Base-by-base conservation (phyloP, 2,329 filamentous ascomycete genomes). In the Seiridium unicorne region DNA sequence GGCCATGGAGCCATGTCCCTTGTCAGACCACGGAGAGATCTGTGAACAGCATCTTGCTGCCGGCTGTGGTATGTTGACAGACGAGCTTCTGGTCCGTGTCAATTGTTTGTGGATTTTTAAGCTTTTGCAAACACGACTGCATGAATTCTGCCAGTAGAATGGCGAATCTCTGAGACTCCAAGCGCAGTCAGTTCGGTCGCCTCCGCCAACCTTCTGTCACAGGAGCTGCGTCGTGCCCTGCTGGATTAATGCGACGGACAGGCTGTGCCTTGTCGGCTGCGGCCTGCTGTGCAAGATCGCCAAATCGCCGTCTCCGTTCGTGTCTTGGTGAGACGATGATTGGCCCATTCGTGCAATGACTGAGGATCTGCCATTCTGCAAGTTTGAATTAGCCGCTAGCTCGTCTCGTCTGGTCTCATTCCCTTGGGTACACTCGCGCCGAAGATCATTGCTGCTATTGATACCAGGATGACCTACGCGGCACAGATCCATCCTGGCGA, bases 151-250 rank as follows among this genome's bases (percentile, higher is more conserved):
- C 61, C 55, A 58, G 58, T 49, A 56, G 59, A 65, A 62, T 55
- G 62, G 64, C 65, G 61, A 64, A 56, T 51, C 35, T 61, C 59
- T 65, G 61, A 69, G 64, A 66, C 65, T 58, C 35, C 49, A n/a
- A 61, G 57, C 56, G 53, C 58, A 63, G 59, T 60, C 53, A 61
- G 61, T 61, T 60, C 34, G 62, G 64, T 65, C 63, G 65, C 64
- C 63, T 65, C 63, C 60, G 62, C 61, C 59, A 63, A 59, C 62
- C 58, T 65, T 66, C 62, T 68, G 69, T 70, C 66, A 65, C 69
- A 70, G 63, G 54, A 63, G 53, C 53, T 68, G 69, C 69, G 58
- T 69, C 68, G 67, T 68, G 61, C 63, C 63, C 58, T 65, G 60
- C 53, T 60, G 58, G 62, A 64, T 69, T 59, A 66, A 66, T 68